Base-by-base conservation (phyloP, 148 eudicot genomes). In the Oxyria digyna region DNA sequence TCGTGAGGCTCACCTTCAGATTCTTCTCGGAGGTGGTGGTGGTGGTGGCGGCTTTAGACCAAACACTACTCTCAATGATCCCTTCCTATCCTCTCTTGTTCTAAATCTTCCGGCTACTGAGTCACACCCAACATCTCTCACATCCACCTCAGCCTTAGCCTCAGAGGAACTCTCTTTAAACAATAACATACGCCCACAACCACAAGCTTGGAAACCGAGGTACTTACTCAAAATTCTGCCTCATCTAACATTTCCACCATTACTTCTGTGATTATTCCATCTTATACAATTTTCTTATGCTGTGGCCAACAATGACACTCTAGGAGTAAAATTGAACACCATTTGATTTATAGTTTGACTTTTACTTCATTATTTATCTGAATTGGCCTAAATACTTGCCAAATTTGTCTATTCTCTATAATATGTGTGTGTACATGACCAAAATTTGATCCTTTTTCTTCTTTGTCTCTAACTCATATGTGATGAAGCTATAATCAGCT, bases 1-100 rank as follows among this genome's bases (percentile, higher is more conserved):
- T 69, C 87, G 94, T n/a, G 98, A 92, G 76, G 94, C 98, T 67
- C 98, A 89, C 78, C 70, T 92, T 49, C 96, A 89, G 76, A 87
- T 83, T 71, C 96, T 92, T 81, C 74, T 89, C 12, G 96, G 94
- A 62, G 91, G 88, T n/a, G n/a, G n/a, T n/a, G n/a, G n/a, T n/a
- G n/a, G n/a, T n/a, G n/a, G 38, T 42, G 74, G 82, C 20, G 93
- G 91, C 63, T 73, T 74, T 70, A 83, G 93, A 62, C 81, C 91
- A 31, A 80, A 67, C 77, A 76, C 87, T 59, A 76, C 86, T 3
- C 70, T 65, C 17, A 69, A 76, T 49, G 96, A 89, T 79, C 91
- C 93, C 23, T 79, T 89, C 50, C 82, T 89, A 46, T 89, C 96
- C 12, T 89, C 98, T 42, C 87, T 85, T 65, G 83, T 81, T 45